Base-by-base conservation (phyloP, 2,329 filamentous ascomycete genomes). In the Botrytis cinerea region DNA sequence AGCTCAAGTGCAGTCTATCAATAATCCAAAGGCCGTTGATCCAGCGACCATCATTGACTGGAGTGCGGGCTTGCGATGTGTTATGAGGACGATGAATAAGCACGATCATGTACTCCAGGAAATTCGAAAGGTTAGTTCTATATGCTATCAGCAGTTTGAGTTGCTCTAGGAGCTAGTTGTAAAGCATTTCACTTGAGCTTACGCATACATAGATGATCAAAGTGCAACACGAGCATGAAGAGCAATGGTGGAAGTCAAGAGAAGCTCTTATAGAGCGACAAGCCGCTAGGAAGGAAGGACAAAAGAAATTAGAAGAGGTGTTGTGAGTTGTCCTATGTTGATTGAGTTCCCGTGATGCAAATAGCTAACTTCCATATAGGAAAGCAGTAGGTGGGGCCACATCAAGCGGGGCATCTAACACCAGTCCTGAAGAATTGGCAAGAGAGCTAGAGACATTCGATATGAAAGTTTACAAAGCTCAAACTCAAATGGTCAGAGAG, bases 161-260 rank as follows among this genome's bases (percentile, higher is more conserved):
- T 43, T 28, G 2, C 16, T 57, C 35, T 32, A 16, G 18, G 32
- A 20, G 12, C 38, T 69, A 16, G 48, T 5, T 32, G 25, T 25
- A 16, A 28, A 25, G 60, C 8, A 51, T 69, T 40, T 28, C 16
- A 28, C 32, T 40, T 62, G 35, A 67, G 57, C 46, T 71, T 78
- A 40, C 73, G 62, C 16, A 35, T 67, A 32, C 57, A 32, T 80
- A 89, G 82, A 84, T 92, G 81, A 91, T 92, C 74, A 85, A 85
- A 72, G 86, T 88, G 60, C 90, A 92, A 80, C 86, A 89, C 77
- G 84, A 86, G 59, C 87, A 92, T 77, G 89, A 92, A 76, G 85
- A 85, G 76, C 85, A 88, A 76, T 92, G 90, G 87, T 89, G 86
- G 82, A 80, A 83, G 40, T 85, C 85, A 2, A 84, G 88, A 3